Percentiles rank a stretch among this genome's conserved stretches.
These are phyloP conservation scores for Calonectria leucothoes DNA, from an alignment of 2,329 filamentous ascomycete species.

Conservation along the genomic window DNA sequence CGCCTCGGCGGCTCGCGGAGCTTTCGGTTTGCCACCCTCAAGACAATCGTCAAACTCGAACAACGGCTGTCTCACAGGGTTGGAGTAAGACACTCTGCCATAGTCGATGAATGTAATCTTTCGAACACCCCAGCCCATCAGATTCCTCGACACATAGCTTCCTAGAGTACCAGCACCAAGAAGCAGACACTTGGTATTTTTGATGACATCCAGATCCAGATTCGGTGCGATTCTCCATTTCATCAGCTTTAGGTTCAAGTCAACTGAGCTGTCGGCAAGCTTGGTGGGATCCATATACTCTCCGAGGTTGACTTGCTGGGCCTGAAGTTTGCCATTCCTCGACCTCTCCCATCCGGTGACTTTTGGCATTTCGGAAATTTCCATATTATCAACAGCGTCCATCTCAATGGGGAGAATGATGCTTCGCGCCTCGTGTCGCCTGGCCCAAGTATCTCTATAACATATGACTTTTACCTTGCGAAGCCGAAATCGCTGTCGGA, in stretches of 20 bases:
- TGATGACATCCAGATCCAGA: slow-evolving; percentile 88
- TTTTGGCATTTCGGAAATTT: slow-evolving; percentile 76
- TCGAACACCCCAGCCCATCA: slow-evolving; percentile 95
- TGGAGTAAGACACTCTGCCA: slow-evolving; percentile 92
- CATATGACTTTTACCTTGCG: slow-evolving; percentile 85
- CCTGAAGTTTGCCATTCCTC: slow-evolving; percentile 78
- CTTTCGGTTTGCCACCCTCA: slow-evolving; percentile 86
- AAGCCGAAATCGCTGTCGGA: slow-evolving; percentile 84
- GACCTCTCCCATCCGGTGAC: slow-evolving; percentile 96
- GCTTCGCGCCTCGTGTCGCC: slow-evolving; percentile 83
- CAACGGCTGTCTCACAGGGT: slow-evolving; percentile 93
- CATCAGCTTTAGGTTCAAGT: slow-evolving; percentile 97
- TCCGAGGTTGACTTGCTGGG: slow-evolving; percentile 83
- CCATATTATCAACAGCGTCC: slow-evolving; percentile 58
- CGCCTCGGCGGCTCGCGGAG: slow-evolving; percentile 81
- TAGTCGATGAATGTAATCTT: slow-evolving; percentile 98
- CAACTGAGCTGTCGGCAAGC: slow-evolving; percentile 92
- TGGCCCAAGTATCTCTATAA: slow-evolving; percentile 85
- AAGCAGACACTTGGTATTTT: slow-evolving; percentile 88
- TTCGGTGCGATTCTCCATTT: slow-evolving; percentile 97
- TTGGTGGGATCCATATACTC: slow-evolving; percentile 93
- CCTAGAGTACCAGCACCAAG: slow-evolving; percentile 94
- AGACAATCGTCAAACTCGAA: slow-evolving; percentile 92
- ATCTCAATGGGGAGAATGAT: slow-evolving; percentile 78
- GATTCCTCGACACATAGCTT: slow-evolving; percentile 89